Base-by-base conservation (phyloP, 2,329 filamentous ascomycete species). In the Pseudogymnoascus sp. region DNA sequence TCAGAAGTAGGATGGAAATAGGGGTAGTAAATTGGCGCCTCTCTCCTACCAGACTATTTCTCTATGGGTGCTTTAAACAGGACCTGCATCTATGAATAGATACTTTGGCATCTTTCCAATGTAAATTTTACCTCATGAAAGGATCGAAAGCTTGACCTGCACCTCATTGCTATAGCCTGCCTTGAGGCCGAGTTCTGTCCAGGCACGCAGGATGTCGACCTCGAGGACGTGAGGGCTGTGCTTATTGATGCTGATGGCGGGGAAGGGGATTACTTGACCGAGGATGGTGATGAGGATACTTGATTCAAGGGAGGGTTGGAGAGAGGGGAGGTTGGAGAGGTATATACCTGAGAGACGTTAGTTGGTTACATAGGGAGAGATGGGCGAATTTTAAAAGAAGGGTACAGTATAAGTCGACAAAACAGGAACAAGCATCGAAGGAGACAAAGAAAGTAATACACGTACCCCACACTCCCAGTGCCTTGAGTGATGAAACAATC, bases 101-200 rank as follows among this genome's bases (percentile, higher is more conserved):
- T 21, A 21, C 21, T 21, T 21, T 21, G 21, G 21, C 21, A 21
- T 21, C 21, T 21, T 21, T 21, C 1, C 3, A 21, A 21, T 21
- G 21, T 21, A 21, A 21, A 2, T 21, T 21, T 21, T 21, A 21
- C 2, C 15, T 55, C 29, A 55, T 2, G 48, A 15, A 8, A 55
- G 10, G 9, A 55, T 55, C 48, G 48, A 67, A 58, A 71, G 66
- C 62, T 67, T 86, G 42, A 95, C 76, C 64, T 83, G 79, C 37
- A 92, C 81, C 72, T 95, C 89, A 72, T 96, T 96, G 66, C 85
- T 87, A 87, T 89, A 95, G 6, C 87, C 85, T 37, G 83, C 81
- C 63, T 85, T 76, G 61, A 94, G 78, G 0, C 80, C 82, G 77
- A 92, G 81, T 68, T 89, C 84, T 52, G 82, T 81, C 92, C 92